phyloP scores from a whole-genome alignment of 805 yeast genomes.

The Kazachstania bromeliacearum region DNA sequence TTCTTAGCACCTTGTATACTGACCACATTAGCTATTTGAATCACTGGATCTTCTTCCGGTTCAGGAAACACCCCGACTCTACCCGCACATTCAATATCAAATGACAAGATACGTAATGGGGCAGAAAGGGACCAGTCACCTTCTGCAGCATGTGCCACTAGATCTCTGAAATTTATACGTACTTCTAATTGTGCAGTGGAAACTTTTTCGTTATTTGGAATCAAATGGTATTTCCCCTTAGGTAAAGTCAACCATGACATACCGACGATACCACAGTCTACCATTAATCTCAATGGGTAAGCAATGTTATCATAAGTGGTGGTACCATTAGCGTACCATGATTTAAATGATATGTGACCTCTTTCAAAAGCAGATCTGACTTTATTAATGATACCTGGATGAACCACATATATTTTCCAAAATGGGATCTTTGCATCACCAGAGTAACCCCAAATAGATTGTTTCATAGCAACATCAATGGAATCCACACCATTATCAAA shows the following conservation, averaged over 20 bases:
- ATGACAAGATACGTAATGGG: slow-evolving; percentile 84
- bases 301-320: slow-evolving; percentile 87
- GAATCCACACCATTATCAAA: slow-evolving; percentile 50
- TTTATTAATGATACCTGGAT: slow-evolving; percentile 57
- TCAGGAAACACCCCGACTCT: slow-evolving; percentile 96
- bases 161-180: slow-evolving; percentile 51
- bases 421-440: slow-evolving; percentile 74
- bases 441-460: slow-evolving; percentile 88
- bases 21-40: slow-evolving; percentile 94
- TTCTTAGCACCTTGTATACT: slow-evolving; percentile 62
- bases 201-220: slow-evolving; percentile 34
- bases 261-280: slow-evolving; percentile 86
- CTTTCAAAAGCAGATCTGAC: slow-evolving; percentile 75
- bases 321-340: slow-evolving; percentile 49
- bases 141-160: slow-evolving; percentile 77
- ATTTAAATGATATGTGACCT: slow-evolving; percentile 60
- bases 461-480: slow-evolving; percentile 60
- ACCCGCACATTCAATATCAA: slow-evolving; percentile 98
- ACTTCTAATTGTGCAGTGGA: slow-evolving; percentile 87
- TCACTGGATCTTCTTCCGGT: slow-evolving; percentile 85
- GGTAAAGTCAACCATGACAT: slow-evolving; percentile 97
- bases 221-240: slow-evolving; percentile 49
- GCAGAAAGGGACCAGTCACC: slow-evolving; percentile 92
- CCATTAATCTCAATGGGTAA: slow-evolving; percentile 76
- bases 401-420: slow-evolving; percentile 58